Evolutionary conservation across 2,329 filamentous ascomycete genomes (phyloP).

Genomic region (Aspergillus sojae): DNA sequence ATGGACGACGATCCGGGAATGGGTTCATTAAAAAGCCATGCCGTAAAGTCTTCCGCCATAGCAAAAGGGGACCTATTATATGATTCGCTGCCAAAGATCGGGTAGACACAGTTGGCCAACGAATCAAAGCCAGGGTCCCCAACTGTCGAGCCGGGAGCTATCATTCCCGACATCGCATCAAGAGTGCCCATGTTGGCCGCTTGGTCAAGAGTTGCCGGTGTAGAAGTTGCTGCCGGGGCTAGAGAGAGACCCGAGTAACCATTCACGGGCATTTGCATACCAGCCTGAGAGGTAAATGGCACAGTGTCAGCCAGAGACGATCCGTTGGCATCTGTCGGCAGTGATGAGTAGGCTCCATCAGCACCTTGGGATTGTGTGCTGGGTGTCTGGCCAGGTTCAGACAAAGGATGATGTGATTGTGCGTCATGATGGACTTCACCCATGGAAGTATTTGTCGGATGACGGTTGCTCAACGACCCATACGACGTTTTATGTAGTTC

Average conservation of each 20-base stretch:
- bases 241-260: conserved; percentile 26
- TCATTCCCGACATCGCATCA: conserved; percentile 28
- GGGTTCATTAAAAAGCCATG: conserved; percentile 77
- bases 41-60: conserved; percentile 84
- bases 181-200: conserved; percentile 29
- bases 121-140: conserved; percentile 38
- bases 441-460: conserved; percentile 17
- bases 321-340: conserved; percentile 23
- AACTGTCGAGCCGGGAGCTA: conserved; percentile 27
- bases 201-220: conserved; percentile 29
- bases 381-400: conserved; percentile 10
- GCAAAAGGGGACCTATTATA: conserved; percentile 86
- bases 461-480: conserved; percentile 15
- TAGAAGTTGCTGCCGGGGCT: conserved; percentile 20
- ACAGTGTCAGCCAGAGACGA: conserved; percentile 21
- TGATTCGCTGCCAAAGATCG: conserved; percentile 82
- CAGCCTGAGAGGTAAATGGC: conserved; percentile 19
- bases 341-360: conserved; percentile 16
- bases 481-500: conserved; percentile 26
- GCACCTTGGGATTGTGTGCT: conserved; percentile 18
- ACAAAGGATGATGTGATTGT: conserved; percentile 8
- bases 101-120: conserved; percentile 59
- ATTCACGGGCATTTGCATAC: conserved; percentile 21
- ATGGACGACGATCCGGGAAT: conserved; percentile 58
- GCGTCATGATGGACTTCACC: conserved; percentile 19